Evolutionary conservation across 2,329 filamentous ascomycete species (phyloP).

Genomic region (Fragosphaeria purpurea): DNA sequence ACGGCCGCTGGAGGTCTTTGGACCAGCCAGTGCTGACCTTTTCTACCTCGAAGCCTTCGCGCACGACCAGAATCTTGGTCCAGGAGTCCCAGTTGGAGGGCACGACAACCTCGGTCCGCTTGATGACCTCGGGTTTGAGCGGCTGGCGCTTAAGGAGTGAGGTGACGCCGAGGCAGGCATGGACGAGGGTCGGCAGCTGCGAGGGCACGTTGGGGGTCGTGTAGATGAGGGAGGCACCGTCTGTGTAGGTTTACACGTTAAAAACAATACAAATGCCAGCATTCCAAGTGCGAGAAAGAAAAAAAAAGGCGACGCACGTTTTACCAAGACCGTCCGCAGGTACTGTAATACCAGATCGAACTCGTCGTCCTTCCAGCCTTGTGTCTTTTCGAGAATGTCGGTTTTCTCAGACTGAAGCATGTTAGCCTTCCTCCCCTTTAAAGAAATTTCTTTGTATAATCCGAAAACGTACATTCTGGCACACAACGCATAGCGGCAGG

Average conservation of each 20-base stretch:
- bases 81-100: slow-evolving; percentile 98
- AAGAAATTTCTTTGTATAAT: background rate
- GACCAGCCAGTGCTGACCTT: slow-evolving; percentile 76
- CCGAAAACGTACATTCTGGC: slow-evolving; percentile 65
- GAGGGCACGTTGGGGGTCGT: slow-evolving; percentile 68
- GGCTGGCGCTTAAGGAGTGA: slow-evolving; percentile 70
- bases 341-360: slow-evolving; percentile 96
- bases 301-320: slow-evolving; percentile 47
- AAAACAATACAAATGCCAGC: background rate
- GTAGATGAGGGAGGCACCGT: slow-evolving; percentile 78
- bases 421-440: no score
- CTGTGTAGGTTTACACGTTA: slow-evolving; percentile 29
- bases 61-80: slow-evolving; percentile 88
- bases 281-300: slow-evolving; percentile 12
- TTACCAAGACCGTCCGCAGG: slow-evolving; percentile 77
- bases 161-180: slow-evolving; percentile 73
- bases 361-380: slow-evolving; percentile 89
- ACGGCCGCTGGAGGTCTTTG: slow-evolving; percentile 60
- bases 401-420: slow-evolving; percentile 66
- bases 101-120: slow-evolving; percentile 86
- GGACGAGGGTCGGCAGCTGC: slow-evolving; percentile 68
- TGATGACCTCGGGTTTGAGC: slow-evolving; percentile 83
- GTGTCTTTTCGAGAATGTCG: slow-evolving; percentile 77
- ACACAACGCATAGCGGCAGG: slow-evolving; percentile 84
- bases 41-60: slow-evolving; percentile 89